A percentile compares a stretch with the other conserved stretches of the same genome.
phyloP scores from a whole-genome alignment of 768 basidiomycete species.

The Xerocomus spinulosus region DNA sequence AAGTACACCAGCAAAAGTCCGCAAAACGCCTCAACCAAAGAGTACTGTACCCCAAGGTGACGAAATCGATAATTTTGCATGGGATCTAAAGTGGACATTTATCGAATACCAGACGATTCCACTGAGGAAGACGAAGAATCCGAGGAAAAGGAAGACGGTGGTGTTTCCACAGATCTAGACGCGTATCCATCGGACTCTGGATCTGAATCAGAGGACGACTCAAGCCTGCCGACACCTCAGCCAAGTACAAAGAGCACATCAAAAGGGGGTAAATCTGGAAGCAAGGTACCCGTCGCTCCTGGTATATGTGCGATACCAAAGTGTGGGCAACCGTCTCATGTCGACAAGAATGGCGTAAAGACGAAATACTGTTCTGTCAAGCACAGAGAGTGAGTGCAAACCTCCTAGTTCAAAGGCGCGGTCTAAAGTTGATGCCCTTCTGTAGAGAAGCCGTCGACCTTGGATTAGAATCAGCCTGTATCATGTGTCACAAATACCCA shows the following conservation, averaged over 20 bases:
- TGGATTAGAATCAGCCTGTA: constrained; percentile 51
- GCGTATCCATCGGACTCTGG: constrained; percentile 31
- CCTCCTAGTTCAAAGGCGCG: constrained; percentile 1
- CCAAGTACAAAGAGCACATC: constrained; percentile 3
- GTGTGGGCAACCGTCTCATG: constrained; percentile 53
- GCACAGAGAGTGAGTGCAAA: constrained; percentile 56
- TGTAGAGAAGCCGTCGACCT: constrained; percentile 53
- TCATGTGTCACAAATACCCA: constrained; percentile 60
- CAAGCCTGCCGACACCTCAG: constrained; percentile 9
- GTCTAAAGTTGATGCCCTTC: constrained; percentile 1
- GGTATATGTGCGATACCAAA: constrained; percentile 52
- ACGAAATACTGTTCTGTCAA: constrained; percentile 54
- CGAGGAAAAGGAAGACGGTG: constrained; percentile 21
- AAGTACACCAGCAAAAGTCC: constrained; percentile 7
- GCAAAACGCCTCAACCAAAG: constrained; percentile 14
- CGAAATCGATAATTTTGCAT: constrained; percentile 6
- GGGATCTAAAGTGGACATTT: constrained; percentile 9
- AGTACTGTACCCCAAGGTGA: constrained; percentile 19
- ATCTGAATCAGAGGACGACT: constrained; percentile 22
- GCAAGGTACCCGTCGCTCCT: constrained; percentile 10
- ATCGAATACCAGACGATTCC: constrained; percentile 19
- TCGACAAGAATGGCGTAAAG: constrained; percentile 48
- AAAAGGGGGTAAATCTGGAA: constrained; percentile 12
- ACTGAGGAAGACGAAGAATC: constrained; percentile 24
- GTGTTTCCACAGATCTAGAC: constrained; percentile 26